phyloP scores from a whole-genome alignment of 352 stramenopile species.

The Phytophthora pinifolia region DNA sequence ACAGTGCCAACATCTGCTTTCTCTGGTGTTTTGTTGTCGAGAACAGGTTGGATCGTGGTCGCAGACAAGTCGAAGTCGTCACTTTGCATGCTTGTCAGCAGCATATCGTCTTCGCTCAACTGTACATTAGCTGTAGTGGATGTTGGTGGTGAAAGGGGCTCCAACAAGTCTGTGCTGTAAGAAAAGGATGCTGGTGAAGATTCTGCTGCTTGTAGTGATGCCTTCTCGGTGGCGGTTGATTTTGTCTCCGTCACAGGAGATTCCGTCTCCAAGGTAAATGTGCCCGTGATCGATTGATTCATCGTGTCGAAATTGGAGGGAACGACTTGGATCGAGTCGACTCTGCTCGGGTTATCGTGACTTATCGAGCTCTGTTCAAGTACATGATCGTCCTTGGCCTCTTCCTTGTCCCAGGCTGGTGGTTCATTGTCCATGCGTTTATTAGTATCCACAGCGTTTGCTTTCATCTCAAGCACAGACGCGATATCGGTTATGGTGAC shows the following conservation, averaged over 20 bases:
- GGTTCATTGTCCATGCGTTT: constrained; percentile 1
- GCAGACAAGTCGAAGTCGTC: constrained; percentile 25
- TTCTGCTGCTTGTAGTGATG: neutral
- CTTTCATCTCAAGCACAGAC: constrained; percentile 3
- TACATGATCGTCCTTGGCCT: neutral
- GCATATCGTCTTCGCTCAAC: constrained; percentile 17
- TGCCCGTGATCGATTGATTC: neutral
- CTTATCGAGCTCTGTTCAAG: neutral
- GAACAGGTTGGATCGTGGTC: constrained; percentile 5
- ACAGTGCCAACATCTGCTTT: neutral
- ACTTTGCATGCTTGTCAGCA: constrained; percentile 32
- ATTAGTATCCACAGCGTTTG: neutral
- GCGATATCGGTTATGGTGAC: neutral
- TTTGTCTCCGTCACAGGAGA: neutral
- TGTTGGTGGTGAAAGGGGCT: constrained; percentile 16
- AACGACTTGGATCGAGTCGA: neutral
- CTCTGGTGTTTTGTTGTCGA: neutral
- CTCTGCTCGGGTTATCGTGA: neutral
- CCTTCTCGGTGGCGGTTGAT: neutral
- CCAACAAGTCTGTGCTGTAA: constrained; percentile 11
- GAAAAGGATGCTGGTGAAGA: neutral
- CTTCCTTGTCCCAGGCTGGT: neutral
- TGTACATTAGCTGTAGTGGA: constrained; percentile 1
- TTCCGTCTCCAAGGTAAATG: neutral
- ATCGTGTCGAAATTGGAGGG: neutral